A percentile compares a stretch with the other conserved stretches of the same genome.
Conservation (phyloP, 2,329 filamentous ascomycete genomes). For the Hysterium pulicare region DNA sequence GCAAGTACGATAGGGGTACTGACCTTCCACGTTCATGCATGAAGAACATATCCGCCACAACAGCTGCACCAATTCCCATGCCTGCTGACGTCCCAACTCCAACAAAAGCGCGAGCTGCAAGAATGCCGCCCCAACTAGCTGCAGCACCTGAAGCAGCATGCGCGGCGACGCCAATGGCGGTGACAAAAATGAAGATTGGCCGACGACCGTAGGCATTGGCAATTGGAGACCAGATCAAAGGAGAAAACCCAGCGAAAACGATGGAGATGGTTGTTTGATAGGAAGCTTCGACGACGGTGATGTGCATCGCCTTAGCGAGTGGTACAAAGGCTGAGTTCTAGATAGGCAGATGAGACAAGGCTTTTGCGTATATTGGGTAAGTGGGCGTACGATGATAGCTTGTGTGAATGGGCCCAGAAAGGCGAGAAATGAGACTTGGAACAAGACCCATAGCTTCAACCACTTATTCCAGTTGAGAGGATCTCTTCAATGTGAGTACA, state of each 20-base stretch:
- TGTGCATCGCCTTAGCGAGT: constrained; percentile 26
- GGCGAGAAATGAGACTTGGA: constrained; percentile 32
- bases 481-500: not conserved
- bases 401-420: constrained; percentile 21
- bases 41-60: constrained; percentile 14
- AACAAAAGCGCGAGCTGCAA: constrained; percentile 11
- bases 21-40: constrained; percentile 13
- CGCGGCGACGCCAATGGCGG: constrained; percentile 28
- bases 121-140: constrained; percentile 7
- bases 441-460: constrained; percentile 4
- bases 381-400: not conserved
- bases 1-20: not conserved
- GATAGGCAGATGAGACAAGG: constrained; percentile 21
- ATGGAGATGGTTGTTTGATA: constrained; percentile 36
- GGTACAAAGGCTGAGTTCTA: constrained; percentile 34
- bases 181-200: constrained; percentile 30
- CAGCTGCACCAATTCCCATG: constrained; percentile 5
- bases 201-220: constrained; percentile 35
- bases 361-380: not conserved
- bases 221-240: constrained; percentile 29
- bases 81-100: constrained; percentile 11
- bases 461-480: constrained; percentile 1
- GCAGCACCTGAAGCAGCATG: constrained; percentile 9
- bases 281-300: constrained; percentile 28
- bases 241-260: constrained; percentile 31